Percentiles rank a stretch among this genome's conserved stretches.
phyloP scores from a whole-genome alignment of 306 rosid genomes.

The Cicer yamashitae region DNA sequence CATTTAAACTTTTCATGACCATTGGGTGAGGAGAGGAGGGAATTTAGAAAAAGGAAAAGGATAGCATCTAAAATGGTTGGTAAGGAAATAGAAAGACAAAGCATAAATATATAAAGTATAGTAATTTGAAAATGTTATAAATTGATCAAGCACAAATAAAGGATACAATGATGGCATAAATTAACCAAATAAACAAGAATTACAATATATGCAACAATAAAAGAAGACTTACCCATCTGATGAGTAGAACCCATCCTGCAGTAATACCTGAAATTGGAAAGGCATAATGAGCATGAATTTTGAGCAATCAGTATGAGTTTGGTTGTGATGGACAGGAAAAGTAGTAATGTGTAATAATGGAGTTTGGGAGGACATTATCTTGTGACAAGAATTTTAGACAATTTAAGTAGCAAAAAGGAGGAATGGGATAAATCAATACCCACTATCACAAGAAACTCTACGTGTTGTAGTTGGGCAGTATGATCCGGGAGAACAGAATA shows the following conservation, averaged over 20 bases:
- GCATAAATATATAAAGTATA: slow-evolving; percentile 1
- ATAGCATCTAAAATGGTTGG: slow-evolving; percentile 2
- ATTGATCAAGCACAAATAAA: slow-evolving; percentile 1
- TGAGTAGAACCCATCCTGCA: slow-evolving; percentile 79
- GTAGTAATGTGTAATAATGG: background rate
- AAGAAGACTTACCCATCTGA: slow-evolving; percentile 61
- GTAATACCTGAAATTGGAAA: slow-evolving; percentile 69
- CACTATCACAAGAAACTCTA: slow-evolving; percentile 65
- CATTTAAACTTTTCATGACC: background rate
- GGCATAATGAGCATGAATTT: slow-evolving; percentile 43
- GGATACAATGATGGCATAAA: slow-evolving; percentile 15
- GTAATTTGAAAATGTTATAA: slow-evolving; percentile 1
- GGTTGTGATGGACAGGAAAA: slow-evolving; percentile 33
- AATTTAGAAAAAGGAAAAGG: background rate
- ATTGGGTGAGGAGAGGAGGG: background rate
- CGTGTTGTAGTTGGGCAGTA: slow-evolving; percentile 73
- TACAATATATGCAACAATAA: background rate
- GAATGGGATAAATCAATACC: slow-evolving; percentile 68
- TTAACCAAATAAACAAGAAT: slow-evolving; percentile 16
- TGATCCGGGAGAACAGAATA: slow-evolving; percentile 88
- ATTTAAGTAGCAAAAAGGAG: slow-evolving; percentile 32
- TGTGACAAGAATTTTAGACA: slow-evolving; percentile 41
- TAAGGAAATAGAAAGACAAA: background rate
- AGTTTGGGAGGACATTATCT: slow-evolving; percentile 8
- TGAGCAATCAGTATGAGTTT: slow-evolving; percentile 38